A percentile compares a stretch with the other conserved stretches of the same genome.
Conservation (phyloP, 257 asterid species). For the Cynanchum wilfordii region DNA sequence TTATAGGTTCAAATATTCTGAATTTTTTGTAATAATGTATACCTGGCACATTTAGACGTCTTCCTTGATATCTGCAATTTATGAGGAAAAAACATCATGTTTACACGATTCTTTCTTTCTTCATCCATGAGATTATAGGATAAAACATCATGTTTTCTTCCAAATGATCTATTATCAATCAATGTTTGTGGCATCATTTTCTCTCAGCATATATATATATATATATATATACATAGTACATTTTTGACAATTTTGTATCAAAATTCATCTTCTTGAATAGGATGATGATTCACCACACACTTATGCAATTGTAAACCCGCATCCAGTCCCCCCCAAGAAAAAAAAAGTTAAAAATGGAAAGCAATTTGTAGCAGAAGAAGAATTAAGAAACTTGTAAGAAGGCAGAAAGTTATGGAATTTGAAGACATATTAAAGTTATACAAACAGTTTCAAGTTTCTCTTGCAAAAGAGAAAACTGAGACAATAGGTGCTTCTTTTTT, state of each 20-base stretch:
- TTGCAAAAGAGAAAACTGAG: not conserved
- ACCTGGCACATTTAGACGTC: conserved; percentile 28
- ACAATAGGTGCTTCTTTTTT: conserved; percentile 14
- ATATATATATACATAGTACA: too few relatives aligned
- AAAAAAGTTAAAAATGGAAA: not conserved
- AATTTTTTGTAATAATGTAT: not conserved
- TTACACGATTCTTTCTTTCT: too few relatives aligned
- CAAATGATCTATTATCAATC: too few relatives aligned
- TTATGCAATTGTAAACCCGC: not conserved
- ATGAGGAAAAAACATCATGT: conserved; percentile 48
- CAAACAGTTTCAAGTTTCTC: not conserved
- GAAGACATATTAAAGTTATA: not conserved
- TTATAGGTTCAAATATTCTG: not conserved
- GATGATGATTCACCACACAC: not conserved
- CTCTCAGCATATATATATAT: not conserved
- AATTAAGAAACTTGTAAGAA: not conserved
- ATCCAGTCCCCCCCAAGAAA: not conserved
- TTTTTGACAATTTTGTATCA: not conserved
- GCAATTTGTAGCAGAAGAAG: not conserved
- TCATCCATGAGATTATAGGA: not conserved
- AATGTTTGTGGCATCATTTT: not conserved
- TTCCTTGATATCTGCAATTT: conserved; percentile 65
- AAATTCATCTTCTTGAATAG: not conserved
- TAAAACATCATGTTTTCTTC: not conserved
- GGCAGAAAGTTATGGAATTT: not conserved